Evolutionary conservation across 305 asterid species (phyloP).

Genomic region (Fraxinus baroniana): DNA sequence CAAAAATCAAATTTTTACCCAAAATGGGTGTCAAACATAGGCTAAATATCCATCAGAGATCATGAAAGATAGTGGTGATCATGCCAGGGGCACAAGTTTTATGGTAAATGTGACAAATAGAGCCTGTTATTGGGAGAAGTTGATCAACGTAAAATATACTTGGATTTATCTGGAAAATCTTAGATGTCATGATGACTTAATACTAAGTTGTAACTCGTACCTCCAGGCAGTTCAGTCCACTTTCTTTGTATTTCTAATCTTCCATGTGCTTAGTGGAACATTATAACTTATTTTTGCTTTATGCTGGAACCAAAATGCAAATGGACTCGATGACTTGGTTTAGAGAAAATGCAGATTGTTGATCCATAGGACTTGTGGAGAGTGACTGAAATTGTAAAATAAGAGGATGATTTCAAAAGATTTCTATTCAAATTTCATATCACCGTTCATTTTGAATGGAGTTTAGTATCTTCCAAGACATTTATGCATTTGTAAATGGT

Average conservation of each 20-base stretch:
- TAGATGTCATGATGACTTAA: neutral
- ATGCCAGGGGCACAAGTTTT: neutral
- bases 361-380: neutral
- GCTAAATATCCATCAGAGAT: neutral
- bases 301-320: neutral
- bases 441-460: neutral
- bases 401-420: neutral
- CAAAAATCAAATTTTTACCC: too few relatives aligned
- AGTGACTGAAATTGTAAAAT: neutral
- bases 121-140: neutral
- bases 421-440: neutral
- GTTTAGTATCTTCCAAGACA: neutral
- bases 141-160: neutral
- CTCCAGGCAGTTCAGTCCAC: neutral
- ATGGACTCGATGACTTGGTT: neutral
- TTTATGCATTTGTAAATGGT: neutral
- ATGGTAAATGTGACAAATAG: neutral
- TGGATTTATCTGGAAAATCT: neutral
- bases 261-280: neutral
- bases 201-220: neutral
- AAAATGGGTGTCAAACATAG: too few relatives aligned
- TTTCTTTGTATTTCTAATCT: neutral
- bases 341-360: neutral
- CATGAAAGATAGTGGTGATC: neutral
- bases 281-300: neutral